Conservation (phyloP, 371 early-diverging fungal genomes). For the Mortierella sp. region DNA sequence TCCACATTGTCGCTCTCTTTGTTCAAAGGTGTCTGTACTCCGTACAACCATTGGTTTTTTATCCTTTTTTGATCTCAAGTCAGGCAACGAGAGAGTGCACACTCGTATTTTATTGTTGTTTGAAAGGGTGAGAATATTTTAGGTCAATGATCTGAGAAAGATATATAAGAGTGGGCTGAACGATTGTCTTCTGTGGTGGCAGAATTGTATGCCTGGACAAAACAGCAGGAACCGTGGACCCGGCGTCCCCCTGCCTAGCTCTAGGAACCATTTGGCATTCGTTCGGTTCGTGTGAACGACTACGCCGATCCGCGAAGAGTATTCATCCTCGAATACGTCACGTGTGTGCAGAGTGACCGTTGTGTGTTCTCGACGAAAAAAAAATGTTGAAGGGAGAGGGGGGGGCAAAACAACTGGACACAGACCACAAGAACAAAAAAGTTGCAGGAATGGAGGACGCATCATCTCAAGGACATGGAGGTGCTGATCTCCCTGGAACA, state of each 20-base stretch:
- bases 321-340: not conserved
- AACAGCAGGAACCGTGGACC: not conserved
- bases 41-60: not conserved
- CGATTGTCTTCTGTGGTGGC: not conserved
- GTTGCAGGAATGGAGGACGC: constrained; percentile 1
- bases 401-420: not conserved
- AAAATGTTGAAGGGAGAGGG: not conserved
- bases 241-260: not conserved
- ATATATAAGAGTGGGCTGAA: not conserved
- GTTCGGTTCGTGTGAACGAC: not conserved
- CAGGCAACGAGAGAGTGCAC: not conserved
- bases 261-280: not conserved
- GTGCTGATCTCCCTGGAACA: not conserved
- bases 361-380: not conserved
- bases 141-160: not conserved
- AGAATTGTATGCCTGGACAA: not conserved
- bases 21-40: not conserved
- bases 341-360: constrained; percentile 1
- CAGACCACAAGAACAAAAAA: not conserved
- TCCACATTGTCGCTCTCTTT: not conserved
- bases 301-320: not conserved
- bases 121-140: constrained; percentile 5
- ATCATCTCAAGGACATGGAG: not conserved
- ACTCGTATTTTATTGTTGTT: not conserved
- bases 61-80: not conserved